Percentiles rank a stretch among this genome's conserved stretches.
phyloP scores from a whole-genome alignment of 257 asterid species.

The Solanum pinnatisectum region DNA sequence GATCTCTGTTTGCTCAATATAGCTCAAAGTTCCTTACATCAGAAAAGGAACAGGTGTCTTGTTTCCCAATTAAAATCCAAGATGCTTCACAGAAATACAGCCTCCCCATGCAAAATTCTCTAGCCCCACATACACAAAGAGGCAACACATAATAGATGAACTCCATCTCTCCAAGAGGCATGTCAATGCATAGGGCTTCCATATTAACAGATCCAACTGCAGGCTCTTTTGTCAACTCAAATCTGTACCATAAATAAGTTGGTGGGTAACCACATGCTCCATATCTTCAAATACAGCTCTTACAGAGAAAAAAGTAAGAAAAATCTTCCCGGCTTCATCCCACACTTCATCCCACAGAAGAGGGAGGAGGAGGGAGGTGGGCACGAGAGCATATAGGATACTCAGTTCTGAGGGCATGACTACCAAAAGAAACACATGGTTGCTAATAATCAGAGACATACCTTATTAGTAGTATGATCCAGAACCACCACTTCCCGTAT shows the following conservation, averaged over 20 bases:
- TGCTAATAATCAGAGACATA: neutral
- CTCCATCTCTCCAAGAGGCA: neutral
- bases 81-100: neutral
- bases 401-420: neutral
- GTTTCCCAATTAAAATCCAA: neutral
- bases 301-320: neutral
- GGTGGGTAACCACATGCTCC: conserved; percentile 19
- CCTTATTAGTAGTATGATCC: conserved; percentile 88
- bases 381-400: neutral
- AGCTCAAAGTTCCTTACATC: conserved; percentile 14
- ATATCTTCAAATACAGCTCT: conserved; percentile 1
- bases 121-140: neutral
- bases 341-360: neutral
- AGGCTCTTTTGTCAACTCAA: conserved; percentile 18
- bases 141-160: conserved; percentile 3
- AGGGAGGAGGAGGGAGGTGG: neutral
- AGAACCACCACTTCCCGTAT: conserved; percentile 79
- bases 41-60: neutral
- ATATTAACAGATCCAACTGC: conserved; percentile 9
- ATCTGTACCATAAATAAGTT: conserved; percentile 27
- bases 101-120: neutral
- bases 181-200: neutral
- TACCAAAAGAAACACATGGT: neutral
- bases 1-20: neutral
- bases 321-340: neutral